Evolutionary conservation across 148 eudicot species (phyloP), one percentile per base, ranked within the genome.

Genomic region (Euryodendron excelsum): DNA sequence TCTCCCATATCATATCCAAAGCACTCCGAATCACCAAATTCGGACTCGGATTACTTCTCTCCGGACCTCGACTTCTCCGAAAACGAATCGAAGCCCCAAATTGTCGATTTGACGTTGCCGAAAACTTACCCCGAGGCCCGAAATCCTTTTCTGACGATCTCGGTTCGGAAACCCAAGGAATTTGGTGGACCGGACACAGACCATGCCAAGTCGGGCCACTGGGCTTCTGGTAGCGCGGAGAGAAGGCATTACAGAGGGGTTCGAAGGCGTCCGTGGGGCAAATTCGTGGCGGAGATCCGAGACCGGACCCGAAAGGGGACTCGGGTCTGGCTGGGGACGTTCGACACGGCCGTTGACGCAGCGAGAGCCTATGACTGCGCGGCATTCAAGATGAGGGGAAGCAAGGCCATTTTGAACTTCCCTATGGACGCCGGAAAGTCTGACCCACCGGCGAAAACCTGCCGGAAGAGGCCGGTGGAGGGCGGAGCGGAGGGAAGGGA

Each of bases 261-360:
- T 0, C 47, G 90, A 34, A 27, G 86, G 73, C 59, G 90, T 59
- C 90, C 90, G 23, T 88, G 88, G 90, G 90, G 88, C n/a, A 88
- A 83, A 41, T 88, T 67, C 55, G 90, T 88, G 50, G 90, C 88
- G 78, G 88, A 88, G 85, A 88, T 88, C 28, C 66, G 90, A 0
- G 90, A 88, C 58, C 88, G 85, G 65, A 79, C 62, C 66, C 60
- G 66, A 59, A 85, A 83, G 23, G 90, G 90, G 34, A 80, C 86
- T 1, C 78, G 90, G 76, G 80, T 88, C 23, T 88, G 90, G 90
- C 81, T 88, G 1, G 90, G 90, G 69, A 88, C 90, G 12, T 88
- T 74, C 8, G 88, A 83, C 48, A 73, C 77, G 18, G 90, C 85
- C 17, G 65, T 85, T 21, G 90, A 87, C 23, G 90, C 90, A 0